Conservation (phyloP, 2,329 filamentous ascomycete genomes). For the Ilyonectria destructans region DNA sequence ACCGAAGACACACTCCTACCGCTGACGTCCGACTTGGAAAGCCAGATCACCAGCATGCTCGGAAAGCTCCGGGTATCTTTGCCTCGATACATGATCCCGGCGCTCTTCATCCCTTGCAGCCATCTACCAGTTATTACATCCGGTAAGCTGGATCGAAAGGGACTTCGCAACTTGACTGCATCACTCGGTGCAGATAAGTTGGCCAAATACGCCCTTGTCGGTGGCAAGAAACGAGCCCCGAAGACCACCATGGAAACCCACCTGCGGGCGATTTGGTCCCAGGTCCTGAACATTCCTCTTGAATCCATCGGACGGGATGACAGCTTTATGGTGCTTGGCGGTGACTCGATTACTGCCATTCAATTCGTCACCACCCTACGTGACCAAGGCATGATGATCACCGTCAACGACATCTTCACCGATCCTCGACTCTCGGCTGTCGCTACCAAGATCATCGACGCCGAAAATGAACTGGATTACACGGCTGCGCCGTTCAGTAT, state of each 20-base stretch:
- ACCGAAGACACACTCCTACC: slow-evolving; percentile 1
- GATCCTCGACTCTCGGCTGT: slow-evolving; percentile 10
- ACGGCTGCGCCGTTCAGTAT: neutral
- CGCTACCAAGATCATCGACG: slow-evolving; percentile 37
- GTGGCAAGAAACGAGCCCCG: slow-evolving; percentile 9
- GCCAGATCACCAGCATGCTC: slow-evolving; percentile 1
- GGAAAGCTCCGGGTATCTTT: slow-evolving; percentile 42
- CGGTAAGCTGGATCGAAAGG: slow-evolving; percentile 35
- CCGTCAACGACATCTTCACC: slow-evolving; percentile 62
- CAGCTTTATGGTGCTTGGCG: slow-evolving; percentile 66
- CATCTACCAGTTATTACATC: slow-evolving; percentile 33
- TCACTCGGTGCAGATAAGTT: slow-evolving; percentile 5
- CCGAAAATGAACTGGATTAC: neutral
- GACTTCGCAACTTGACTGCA: slow-evolving; percentile 3
- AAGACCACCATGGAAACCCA: slow-evolving; percentile 31
- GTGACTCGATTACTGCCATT: slow-evolving; percentile 67
- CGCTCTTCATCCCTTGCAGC: slow-evolving; percentile 25
- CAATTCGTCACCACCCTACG: slow-evolving; percentile 62
- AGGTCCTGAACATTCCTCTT: slow-evolving; percentile 52
- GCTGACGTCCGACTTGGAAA: neutral
- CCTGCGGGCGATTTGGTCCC: slow-evolving; percentile 57
- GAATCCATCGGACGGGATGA: slow-evolving; percentile 58
- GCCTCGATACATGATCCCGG: slow-evolving; percentile 41
- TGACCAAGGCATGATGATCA: slow-evolving; percentile 57
- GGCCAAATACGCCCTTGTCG: slow-evolving; percentile 3